phyloP scores from a whole-genome alignment of 352 stramenopile genomes.

The Globisporangium sylvaticum region DNA sequence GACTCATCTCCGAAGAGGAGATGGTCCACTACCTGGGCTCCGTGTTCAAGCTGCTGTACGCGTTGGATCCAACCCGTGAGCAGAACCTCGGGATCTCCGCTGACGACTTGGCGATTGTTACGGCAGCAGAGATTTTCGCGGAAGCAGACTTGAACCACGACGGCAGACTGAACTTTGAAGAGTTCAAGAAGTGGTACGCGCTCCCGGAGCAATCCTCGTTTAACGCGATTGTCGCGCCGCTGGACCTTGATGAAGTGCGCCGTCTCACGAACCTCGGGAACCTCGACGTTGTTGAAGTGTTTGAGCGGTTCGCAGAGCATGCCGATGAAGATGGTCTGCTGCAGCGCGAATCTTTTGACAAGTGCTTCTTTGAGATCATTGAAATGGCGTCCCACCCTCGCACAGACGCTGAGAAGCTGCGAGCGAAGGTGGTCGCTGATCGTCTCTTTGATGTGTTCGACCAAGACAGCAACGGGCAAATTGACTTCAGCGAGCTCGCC shows the following conservation, averaged over 20 bases:
- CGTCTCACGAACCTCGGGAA: conserved; percentile 80
- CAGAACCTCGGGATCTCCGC: conserved; percentile 57
- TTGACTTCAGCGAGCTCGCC: conserved; percentile 86
- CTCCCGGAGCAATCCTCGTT: conserved; percentile 63
- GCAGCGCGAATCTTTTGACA: conserved; percentile 62
- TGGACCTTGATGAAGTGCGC: conserved; percentile 80
- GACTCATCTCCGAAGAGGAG: conserved; percentile 79
- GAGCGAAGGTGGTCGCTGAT: conserved; percentile 65
- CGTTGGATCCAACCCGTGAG: conserved; percentile 55
- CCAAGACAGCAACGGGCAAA: conserved; percentile 62
- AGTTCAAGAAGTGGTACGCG: conserved; percentile 85
- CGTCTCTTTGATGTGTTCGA: conserved; percentile 83
- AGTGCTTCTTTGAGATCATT: conserved; percentile 70
- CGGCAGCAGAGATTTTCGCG: conserved; percentile 79
- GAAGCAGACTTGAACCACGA: conserved; percentile 84
- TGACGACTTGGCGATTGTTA: conserved; percentile 59
- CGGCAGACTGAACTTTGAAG: conserved; percentile 77
- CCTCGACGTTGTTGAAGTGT: conserved; percentile 82
- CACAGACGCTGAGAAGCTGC: conserved; percentile 59
- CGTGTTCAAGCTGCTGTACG: conserved; percentile 80
- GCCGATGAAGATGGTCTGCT: conserved; percentile 57
- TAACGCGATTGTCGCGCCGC: conserved; percentile 63
- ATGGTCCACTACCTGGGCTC: conserved; percentile 85
- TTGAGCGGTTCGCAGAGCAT: conserved; percentile 79
- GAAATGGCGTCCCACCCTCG: conserved; percentile 58